Evolutionary conservation across 2,329 filamentous ascomycete species (phyloP).

Genomic region (Pseudophaeomoniella oleicola): DNA sequence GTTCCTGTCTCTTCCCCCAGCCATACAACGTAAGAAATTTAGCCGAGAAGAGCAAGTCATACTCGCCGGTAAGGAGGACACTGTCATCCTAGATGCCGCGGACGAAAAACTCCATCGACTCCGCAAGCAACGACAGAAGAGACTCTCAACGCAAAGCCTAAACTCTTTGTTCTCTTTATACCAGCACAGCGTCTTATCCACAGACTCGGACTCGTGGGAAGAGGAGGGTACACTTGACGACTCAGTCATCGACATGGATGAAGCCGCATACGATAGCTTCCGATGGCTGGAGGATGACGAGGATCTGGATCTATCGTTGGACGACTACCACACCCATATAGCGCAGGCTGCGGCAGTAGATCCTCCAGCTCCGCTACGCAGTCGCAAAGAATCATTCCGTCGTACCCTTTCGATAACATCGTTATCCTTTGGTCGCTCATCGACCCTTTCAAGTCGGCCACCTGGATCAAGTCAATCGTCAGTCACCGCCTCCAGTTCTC

Average conservation of each 20-base stretch:
- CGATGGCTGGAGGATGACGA: constrained; percentile 62
- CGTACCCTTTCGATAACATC: constrained; percentile 59
- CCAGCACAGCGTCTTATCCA: constrained; percentile 11
- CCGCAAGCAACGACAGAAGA: constrained; percentile 18
- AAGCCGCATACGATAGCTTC: constrained; percentile 52
- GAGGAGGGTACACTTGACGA: constrained; percentile 14
- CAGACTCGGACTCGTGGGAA: constrained; percentile 5
- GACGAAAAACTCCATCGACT: constrained; percentile 43
- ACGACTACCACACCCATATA: constrained; percentile 55
- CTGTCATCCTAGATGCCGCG: constrained; percentile 40
- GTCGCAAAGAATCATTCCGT: constrained; percentile 46
- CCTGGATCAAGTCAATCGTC: constrained; percentile 29
- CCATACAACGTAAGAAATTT: constrained; percentile 56
- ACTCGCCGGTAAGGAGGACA: constrained; percentile 39
- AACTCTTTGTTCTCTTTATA: constrained; percentile 2
- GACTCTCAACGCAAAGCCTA: constrained; percentile 12
- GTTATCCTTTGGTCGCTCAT: constrained; percentile 41
- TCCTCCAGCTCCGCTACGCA: constrained; percentile 26
- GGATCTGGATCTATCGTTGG: constrained; percentile 54
- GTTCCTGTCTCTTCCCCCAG: constrained; percentile 57
- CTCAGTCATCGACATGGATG: constrained; percentile 26
- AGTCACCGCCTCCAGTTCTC: constrained; percentile 14
- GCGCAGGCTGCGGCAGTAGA: constrained; percentile 28
- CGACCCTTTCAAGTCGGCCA: constrained; percentile 24
- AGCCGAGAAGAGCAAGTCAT: constrained; percentile 56